phyloP scores from a whole-genome alignment of 768 basidiomycete species.

The Suillus subaureus region DNA sequence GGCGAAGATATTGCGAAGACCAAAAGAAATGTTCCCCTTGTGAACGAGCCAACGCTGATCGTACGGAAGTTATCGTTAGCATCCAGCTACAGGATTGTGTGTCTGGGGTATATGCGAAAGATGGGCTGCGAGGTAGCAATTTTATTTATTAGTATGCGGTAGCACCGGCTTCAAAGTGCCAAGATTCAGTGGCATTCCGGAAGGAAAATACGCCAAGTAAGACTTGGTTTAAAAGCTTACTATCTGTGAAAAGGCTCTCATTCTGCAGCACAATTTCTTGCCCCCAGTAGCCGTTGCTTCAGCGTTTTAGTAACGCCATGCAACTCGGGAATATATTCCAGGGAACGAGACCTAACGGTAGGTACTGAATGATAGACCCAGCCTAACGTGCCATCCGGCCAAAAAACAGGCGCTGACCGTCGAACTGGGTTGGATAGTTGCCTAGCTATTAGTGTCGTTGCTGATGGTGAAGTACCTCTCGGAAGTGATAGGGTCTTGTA shows the following conservation, averaged over 20 bases:
- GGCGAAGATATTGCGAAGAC: too few relatives aligned
- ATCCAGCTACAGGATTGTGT: too few relatives aligned
- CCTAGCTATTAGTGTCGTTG: not conserved
- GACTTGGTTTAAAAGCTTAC: not conserved
- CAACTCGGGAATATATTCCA: not conserved
- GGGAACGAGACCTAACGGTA: not conserved
- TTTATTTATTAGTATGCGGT: too few relatives aligned
- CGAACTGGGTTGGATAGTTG: not conserved
- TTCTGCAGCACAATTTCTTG: not conserved
- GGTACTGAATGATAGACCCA: not conserved
- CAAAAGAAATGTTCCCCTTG: too few relatives aligned
- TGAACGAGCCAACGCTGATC: not conserved
- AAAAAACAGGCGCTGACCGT: not conserved
- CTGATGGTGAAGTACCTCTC: not conserved
- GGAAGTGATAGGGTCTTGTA: too few relatives aligned
- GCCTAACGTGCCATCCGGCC: not conserved
- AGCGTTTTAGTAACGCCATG: not conserved
- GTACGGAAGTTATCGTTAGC: not conserved
- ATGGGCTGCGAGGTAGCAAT: too few relatives aligned
- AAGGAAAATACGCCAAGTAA: not conserved
- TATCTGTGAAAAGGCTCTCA: too few relatives aligned
- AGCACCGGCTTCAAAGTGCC: not conserved
- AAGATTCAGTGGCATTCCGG: too few relatives aligned
- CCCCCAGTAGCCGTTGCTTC: not conserved
- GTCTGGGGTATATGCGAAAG: not conserved